phyloP scores from a whole-genome alignment of 805 yeast species.

The Cyberlindnera amylophila region DNA sequence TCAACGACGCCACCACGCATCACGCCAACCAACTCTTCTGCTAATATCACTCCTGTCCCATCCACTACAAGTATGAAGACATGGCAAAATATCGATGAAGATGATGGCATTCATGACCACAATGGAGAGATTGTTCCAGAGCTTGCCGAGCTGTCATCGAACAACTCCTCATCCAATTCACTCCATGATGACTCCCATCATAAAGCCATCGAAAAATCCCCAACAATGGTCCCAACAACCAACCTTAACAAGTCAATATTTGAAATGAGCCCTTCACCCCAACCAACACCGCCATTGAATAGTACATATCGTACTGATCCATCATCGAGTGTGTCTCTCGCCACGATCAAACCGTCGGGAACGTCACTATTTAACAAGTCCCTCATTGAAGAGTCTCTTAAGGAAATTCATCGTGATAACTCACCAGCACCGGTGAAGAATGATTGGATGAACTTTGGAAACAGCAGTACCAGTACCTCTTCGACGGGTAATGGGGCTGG shows the following conservation, averaged over 20 bases:
- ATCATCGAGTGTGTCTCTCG: constrained; percentile 2
- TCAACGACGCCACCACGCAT: constrained; percentile 4
- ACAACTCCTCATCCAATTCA: constrained; percentile 24
- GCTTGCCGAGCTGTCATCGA: constrained; percentile 24
- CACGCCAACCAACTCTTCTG: constrained; percentile 6
- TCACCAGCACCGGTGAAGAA: constrained; percentile 1
- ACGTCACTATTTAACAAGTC: constrained; percentile 22
- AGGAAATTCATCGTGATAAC: constrained; percentile 11
- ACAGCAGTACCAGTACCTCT: background rate
- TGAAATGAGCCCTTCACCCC: background rate
- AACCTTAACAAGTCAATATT: background rate
- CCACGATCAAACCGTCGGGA: constrained; percentile 4
- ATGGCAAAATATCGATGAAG: constrained; percentile 26
- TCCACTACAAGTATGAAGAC: constrained; percentile 5
- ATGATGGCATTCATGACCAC: constrained; percentile 22
- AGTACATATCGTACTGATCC: no score
- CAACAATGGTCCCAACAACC: background rate
- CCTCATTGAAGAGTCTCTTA: constrained; percentile 22
- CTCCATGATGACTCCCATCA: constrained; percentile 12
- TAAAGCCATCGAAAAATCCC: background rate
- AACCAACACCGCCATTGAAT: background rate
- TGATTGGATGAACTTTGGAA: constrained; percentile 6
- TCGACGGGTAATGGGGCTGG: background rate
- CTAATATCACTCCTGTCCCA: constrained; percentile 4
- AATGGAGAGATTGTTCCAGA: constrained; percentile 20